phyloP scores from a whole-genome alignment of 73 alveolate genomes.

The Paramecium sonneborni region DNA sequence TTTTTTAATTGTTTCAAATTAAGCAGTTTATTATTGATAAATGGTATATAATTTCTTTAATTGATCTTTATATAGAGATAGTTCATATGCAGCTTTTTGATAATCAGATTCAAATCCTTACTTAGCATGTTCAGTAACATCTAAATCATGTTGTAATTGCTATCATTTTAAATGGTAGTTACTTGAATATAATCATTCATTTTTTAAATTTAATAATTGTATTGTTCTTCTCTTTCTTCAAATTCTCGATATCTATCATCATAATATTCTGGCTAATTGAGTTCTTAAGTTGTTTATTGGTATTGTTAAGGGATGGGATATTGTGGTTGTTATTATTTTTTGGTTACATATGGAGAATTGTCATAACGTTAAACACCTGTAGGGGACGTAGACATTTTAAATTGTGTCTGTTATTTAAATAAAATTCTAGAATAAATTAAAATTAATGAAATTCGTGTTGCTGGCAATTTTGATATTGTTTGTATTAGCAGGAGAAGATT shows the following conservation, averaged over 20 bases:
- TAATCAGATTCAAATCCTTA: slow-evolving; percentile 10
- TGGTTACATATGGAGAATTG: slow-evolving; percentile 8
- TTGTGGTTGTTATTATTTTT: slow-evolving; percentile 5
- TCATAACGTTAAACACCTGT: background rate
- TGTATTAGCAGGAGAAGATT: slow-evolving; percentile 68
- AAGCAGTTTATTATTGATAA: background rate
- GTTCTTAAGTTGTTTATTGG: background rate
- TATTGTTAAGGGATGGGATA: background rate
- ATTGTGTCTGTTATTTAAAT: slow-evolving; percentile 28
- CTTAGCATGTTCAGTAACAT: background rate
- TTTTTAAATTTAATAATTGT: slow-evolving; percentile 34
- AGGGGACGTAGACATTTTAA: background rate
- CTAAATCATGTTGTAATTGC: slow-evolving; percentile 47
- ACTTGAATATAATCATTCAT: slow-evolving; percentile 47
- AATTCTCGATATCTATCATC: background rate
- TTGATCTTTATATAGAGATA: background rate
- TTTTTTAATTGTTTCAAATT: slow-evolving; percentile 8
- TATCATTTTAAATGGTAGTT: background rate
- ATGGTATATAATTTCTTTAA: slow-evolving; percentile 7
- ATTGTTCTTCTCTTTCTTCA: slow-evolving; percentile 43
- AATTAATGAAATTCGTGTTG: slow-evolving; percentile 13
- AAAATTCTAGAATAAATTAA: background rate
- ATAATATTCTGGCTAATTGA: background rate
- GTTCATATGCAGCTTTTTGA: background rate
- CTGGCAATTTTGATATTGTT: background rate